phyloP scores from a whole-genome alignment of 371 early-diverging fungal species.

The Mortierella sp. region DNA sequence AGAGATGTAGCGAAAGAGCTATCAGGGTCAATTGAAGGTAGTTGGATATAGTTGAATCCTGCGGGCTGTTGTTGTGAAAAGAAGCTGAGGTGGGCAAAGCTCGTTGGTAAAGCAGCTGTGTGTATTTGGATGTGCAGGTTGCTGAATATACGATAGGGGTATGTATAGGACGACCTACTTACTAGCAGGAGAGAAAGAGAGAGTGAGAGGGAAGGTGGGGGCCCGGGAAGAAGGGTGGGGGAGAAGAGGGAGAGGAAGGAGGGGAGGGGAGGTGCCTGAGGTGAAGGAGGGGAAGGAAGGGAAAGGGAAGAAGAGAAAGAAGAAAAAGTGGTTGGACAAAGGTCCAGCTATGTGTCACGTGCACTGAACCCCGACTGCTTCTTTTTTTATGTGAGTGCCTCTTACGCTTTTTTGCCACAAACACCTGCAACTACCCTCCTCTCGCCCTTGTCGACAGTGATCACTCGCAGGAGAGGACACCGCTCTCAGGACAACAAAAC shows the following conservation, averaged over 20 bases:
- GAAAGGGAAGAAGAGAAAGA: background rate
- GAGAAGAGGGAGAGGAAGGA: conserved; percentile 5
- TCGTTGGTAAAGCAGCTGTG: background rate
- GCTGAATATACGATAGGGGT: background rate
- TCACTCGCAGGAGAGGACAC: background rate
- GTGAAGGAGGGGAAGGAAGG: background rate
- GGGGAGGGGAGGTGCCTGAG: conserved; percentile 3
- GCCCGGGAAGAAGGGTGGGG: conserved; percentile 18
- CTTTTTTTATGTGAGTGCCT: too few species aligned
- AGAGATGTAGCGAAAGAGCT: background rate
- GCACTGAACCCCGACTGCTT: background rate
- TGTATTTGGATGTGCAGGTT: background rate
- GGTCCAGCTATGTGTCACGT: background rate
- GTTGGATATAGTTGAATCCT: background rate
- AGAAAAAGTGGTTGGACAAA: background rate
- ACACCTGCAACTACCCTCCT: background rate
- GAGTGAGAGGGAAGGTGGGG: conserved; percentile 14
- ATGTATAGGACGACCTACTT: background rate
- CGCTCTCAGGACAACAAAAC: background rate
- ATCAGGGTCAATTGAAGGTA: background rate
- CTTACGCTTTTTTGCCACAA: background rate
- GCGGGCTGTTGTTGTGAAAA: background rate
- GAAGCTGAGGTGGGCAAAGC: background rate
- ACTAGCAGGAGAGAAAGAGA: conserved; percentile 11
- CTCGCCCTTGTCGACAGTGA: background rate